A percentile compares a stretch with the other conserved stretches of the same genome.
Evolutionary conservation across 345 rosid genomes (phyloP).

Genomic region (Citrus maxima): DNA sequence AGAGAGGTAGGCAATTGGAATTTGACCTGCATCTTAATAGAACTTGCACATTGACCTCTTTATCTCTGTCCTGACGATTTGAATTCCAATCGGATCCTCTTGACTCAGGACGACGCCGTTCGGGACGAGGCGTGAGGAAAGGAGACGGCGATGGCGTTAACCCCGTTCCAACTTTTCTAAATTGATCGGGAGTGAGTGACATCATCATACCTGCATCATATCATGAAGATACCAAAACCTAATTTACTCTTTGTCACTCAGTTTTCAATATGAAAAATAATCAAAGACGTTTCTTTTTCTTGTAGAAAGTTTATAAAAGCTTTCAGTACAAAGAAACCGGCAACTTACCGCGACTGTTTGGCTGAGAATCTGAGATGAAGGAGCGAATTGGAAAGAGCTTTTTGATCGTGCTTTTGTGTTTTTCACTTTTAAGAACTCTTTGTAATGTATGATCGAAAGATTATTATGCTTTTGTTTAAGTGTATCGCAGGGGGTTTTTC

Average conservation of each 20-base stretch:
- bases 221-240: background rate
- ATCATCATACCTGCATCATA: conserved; percentile 21
- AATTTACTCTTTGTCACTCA: background rate
- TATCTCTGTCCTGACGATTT: conserved; percentile 66
- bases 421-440: background rate
- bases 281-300: background rate
- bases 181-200: conserved; percentile 73
- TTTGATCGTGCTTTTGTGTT: background rate
- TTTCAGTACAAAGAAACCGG: background rate
- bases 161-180: conserved; percentile 60
- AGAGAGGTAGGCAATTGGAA: background rate
- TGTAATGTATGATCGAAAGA: background rate
- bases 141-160: conserved; percentile 75
- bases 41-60: conserved; percentile 88
- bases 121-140: conserved; percentile 82
- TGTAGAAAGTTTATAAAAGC: background rate
- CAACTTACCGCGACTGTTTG: background rate
- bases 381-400: background rate
- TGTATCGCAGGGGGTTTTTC: background rate
- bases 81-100: conserved; percentile 45
- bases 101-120: conserved; percentile 66
- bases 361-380: conserved; percentile 1
- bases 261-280: background rate
- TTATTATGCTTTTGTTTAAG: background rate
- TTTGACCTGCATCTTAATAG: conserved; percentile 73